Evolutionary conservation across 2,329 filamentous ascomycete genomes (phyloP).

Genomic region (Penicillium paneum): DNA sequence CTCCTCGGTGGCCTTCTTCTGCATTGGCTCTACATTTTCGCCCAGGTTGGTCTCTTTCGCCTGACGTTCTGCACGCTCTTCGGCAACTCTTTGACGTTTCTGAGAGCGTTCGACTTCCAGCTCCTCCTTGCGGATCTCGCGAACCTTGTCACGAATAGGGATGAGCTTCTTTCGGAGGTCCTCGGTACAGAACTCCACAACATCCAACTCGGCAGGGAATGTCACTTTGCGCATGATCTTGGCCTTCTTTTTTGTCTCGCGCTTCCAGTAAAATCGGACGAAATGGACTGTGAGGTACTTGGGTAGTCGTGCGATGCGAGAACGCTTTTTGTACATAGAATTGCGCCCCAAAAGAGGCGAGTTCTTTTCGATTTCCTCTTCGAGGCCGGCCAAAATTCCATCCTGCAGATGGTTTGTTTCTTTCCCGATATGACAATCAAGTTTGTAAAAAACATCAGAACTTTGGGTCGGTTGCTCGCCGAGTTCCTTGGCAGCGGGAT

Average conservation of each 20-base stretch:
- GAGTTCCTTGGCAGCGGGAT: slow-evolving; percentile 68
- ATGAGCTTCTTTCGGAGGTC: slow-evolving; percentile 77
- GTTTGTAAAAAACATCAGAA: slow-evolving; percentile 79
- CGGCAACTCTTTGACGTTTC: slow-evolving; percentile 80
- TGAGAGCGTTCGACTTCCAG: slow-evolving; percentile 86
- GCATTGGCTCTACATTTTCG: slow-evolving; percentile 40
- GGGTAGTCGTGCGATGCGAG: slow-evolving; percentile 83
- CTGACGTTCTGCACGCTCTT: slow-evolving; percentile 53
- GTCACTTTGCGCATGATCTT: slow-evolving; percentile 99
- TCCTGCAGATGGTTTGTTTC: slow-evolving; percentile 88
- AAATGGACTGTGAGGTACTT: slow-evolving; percentile 97
- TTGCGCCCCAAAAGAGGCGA: slow-evolving; percentile 75
- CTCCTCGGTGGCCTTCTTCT: slow-evolving; percentile 49
- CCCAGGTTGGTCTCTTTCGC: slow-evolving; percentile 39
- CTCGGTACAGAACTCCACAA: slow-evolving; percentile 92
- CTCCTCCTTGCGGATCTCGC: slow-evolving; percentile 91
- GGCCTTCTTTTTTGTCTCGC: slow-evolving; percentile 92
- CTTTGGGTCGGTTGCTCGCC: slow-evolving; percentile 67
- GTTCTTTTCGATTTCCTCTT: slow-evolving; percentile 86
- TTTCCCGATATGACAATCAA: slow-evolving; percentile 90
- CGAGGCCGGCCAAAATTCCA: slow-evolving; percentile 75
- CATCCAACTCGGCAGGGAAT: slow-evolving; percentile 88
- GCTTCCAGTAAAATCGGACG: slow-evolving; percentile 97
- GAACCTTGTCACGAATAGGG: slow-evolving; percentile 93
- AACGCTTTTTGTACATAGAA: slow-evolving; percentile 82